Evolutionary conservation across 2,329 filamentous ascomycete genomes (phyloP), one percentile per base, ranked within the genome.

Genomic region (Trichoderma koningii): DNA sequence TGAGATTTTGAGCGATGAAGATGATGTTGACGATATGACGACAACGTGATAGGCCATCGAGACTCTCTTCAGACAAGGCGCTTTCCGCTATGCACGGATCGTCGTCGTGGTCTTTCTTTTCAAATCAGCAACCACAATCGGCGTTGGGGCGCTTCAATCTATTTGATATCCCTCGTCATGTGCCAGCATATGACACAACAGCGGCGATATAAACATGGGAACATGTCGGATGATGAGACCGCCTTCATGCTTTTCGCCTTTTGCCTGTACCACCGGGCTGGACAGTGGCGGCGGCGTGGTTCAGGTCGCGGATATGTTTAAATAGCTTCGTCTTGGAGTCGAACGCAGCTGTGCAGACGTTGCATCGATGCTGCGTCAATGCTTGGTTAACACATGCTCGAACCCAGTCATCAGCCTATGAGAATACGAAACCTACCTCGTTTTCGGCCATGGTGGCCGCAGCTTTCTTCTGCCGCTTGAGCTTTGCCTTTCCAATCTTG

Each of bases 1-100:
- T 3, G 91, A 97, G 75, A 89, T 87, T 3, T 83, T 97, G 73
- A 95, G 96, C 73, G 86, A 88, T 53, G 82, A 84, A 55, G 79
- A 82, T 52, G 79, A 82, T 57, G 34, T 38, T 14, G 75, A 74
- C 15, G 81, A 82, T 68, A 80, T 78, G 28, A 69, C 77, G 66
- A 71, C 71, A 47, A 60, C 45, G 59, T 73, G 71, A 66, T 41
- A 23, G 15, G n/a, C 45, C 41, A 30, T 38, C 44, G 45, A 38
- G 26, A 52, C 17, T 23, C 9, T 12, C 10, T 45, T 10, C 26
- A 23, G 41, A 38, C 15, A 19, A 28, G 41, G 30, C n/a, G 52
- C 23, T 55, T 14, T 45, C 41, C 26, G 30, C 21, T 23, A 9
- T 44, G 28, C 7, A 47, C 50, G 28, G 23, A 55, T 44, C 7